Conservation (phyloP, 2,329 filamentous ascomycete genomes). For the Aureobasidium sp. region DNA sequence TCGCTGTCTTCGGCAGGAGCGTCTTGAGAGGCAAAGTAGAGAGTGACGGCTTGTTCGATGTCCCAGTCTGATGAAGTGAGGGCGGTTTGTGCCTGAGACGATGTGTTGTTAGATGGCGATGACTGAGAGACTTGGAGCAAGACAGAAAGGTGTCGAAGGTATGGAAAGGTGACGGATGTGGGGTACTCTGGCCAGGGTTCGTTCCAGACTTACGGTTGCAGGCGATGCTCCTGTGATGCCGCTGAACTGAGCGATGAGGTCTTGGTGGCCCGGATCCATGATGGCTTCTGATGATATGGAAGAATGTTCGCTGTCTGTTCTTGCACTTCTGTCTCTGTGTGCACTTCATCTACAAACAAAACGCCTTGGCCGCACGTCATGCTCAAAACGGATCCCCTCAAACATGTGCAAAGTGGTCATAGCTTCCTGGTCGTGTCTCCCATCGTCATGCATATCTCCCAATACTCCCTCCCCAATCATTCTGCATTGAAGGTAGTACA, state of each 20-base stretch:
- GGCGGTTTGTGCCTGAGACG: constrained; percentile 36
- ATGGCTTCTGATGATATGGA: background rate
- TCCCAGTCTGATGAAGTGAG: constrained; percentile 40
- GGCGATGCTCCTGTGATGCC: constrained; percentile 31
- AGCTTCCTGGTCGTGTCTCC: background rate
- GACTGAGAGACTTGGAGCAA: background rate
- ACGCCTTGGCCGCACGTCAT: constrained; percentile 7
- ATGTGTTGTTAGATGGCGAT: background rate
- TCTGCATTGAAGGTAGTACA: too few species aligned
- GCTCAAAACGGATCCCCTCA: constrained; percentile 1
- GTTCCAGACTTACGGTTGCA: constrained; percentile 24
- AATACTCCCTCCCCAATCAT: background rate
- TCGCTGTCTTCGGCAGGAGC: constrained; percentile 28
- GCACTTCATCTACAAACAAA: background rate
- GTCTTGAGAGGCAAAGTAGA: constrained; percentile 37
- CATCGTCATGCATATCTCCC: background rate
- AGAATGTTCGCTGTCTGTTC: background rate
- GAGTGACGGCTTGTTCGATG: constrained; percentile 37
- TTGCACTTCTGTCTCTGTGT: background rate
- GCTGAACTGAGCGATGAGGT: constrained; percentile 32
- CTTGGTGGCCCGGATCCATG: constrained; percentile 28
- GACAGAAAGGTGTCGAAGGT: background rate
- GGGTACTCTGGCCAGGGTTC: background rate
- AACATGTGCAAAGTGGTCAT: constrained; percentile 2
- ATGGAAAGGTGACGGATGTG: constrained; percentile 8